Conservation (phyloP, 257 asterid genomes). For the Plantago elongata region DNA sequence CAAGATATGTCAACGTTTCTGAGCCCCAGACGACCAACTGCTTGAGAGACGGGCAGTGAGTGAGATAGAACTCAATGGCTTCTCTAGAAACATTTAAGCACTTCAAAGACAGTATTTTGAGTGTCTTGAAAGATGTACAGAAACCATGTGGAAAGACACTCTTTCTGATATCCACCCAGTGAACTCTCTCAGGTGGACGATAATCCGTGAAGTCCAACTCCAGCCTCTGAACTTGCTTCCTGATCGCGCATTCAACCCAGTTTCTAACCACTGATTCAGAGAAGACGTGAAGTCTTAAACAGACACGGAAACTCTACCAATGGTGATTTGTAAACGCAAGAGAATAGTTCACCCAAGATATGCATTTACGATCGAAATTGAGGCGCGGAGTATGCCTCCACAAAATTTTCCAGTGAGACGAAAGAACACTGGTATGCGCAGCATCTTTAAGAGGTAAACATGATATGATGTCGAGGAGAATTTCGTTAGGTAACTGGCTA, state of each 20-base stretch:
- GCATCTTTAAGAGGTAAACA: not conserved
- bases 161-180: not conserved
- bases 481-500: not conserved
- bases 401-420: not conserved
- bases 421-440: not conserved
- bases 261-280: not conserved
- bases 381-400: not conserved
- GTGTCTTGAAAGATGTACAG: not conserved
- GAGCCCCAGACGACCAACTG: not conserved
- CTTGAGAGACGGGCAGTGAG: not conserved
- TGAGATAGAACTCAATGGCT: not conserved
- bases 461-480: not conserved
- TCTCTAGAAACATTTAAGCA: not conserved
- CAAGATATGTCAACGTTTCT: not conserved
- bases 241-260: not conserved
- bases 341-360: not conserved
- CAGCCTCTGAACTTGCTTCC: not conserved
- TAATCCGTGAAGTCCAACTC: not conserved
- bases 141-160: too few species aligned
- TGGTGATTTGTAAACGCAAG: not conserved
- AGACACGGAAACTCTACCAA: not conserved
- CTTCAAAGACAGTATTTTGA: not conserved
- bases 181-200: not conserved
- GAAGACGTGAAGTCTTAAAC: not conserved
- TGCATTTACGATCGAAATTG: not conserved